These are phyloP conservation scores for Pseudocercospora musae DNA, from an alignment of 2,329 filamentous ascomycete species.

Conservation along the genomic window DNA sequence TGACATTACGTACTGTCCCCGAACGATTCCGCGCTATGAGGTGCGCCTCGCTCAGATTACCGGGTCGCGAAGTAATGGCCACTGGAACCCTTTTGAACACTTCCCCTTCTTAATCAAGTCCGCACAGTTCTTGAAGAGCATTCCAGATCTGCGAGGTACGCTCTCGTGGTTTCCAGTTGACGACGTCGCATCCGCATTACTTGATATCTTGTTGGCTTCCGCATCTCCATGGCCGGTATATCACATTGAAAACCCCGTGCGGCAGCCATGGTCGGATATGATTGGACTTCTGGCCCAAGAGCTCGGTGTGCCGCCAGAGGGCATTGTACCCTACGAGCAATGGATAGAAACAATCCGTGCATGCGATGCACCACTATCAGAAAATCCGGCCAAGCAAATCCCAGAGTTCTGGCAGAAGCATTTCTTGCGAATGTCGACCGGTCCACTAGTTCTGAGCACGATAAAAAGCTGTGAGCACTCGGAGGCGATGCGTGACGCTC, in stretches of 20 bases:
- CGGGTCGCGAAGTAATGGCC: conserved; percentile 49
- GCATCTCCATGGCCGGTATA: conserved; percentile 37
- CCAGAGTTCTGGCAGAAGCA: conserved; percentile 37
- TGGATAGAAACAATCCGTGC: conserved; percentile 40
- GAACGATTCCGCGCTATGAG: conserved; percentile 44
- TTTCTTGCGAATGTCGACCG: conserved; percentile 46
- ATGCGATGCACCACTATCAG: conserved; percentile 16
- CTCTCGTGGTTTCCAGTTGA: conserved; percentile 51
- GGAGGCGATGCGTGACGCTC: conserved; percentile 31
- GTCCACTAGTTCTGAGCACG: conserved; percentile 43
- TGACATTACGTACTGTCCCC: conserved; percentile 46
- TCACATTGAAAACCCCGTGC: conserved; percentile 46
- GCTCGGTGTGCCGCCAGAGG: conserved; percentile 35
- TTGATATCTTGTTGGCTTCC: conserved; percentile 35
- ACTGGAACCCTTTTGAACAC: conserved; percentile 56
- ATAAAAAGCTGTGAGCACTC: conserved; percentile 39
- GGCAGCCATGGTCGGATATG: conserved; percentile 43
- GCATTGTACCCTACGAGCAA: conserved; percentile 40
- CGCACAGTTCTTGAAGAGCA: conserved; percentile 43
- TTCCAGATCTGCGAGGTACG: conserved; percentile 43
- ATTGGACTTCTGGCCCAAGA: conserved; percentile 34
- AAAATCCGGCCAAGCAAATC: conserved; percentile 36
- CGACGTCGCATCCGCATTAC: conserved; percentile 35
- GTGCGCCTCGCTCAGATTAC: conserved; percentile 54
- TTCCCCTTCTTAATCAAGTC: conserved; percentile 52